Evolutionary conservation across 306 rosid genomes (phyloP).

Genomic region (Pyrus pyrifolia): DNA sequence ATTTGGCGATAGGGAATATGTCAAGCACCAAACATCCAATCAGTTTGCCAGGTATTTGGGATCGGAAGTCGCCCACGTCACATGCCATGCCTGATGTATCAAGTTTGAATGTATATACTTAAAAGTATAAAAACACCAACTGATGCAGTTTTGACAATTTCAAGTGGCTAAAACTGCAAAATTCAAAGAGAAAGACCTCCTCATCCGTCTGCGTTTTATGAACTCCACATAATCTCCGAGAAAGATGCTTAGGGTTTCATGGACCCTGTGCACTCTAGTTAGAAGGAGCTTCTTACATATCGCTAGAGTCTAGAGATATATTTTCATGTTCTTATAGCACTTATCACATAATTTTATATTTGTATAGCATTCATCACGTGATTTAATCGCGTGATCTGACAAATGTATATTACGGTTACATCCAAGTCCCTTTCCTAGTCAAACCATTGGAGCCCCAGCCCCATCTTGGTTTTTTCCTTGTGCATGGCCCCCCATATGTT

Average conservation of each 20-base stretch:
- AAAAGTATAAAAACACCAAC: neutral
- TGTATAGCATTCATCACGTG: no score
- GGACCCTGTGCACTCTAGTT: no score
- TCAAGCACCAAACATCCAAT: constrained; percentile 21
- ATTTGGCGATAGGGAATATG: constrained; percentile 10
- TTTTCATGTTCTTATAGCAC: no score
- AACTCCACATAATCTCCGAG: neutral
- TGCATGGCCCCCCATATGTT: neutral
- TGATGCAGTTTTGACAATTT: neutral
- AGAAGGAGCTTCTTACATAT: no score
- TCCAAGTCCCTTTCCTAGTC: neutral
- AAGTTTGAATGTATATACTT: neutral
- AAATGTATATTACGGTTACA: no score
- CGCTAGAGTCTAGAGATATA: no score
- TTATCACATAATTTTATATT: no score
- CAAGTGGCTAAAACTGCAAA: neutral
- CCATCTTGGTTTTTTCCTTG: neutral
- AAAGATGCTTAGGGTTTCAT: neutral
- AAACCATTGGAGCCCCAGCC: neutral
- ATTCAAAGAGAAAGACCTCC: neutral
- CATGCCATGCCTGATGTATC: constrained; percentile 28
- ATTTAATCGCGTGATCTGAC: no score
- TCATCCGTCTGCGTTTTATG: neutral
- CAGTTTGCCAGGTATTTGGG: constrained; percentile 28
- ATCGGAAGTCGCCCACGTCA: constrained; percentile 35